Percentiles rank a stretch among this genome's conserved stretches.
Conservation (phyloP, 139 green algal genomes). For the Diplosphaera chodatii region DNA sequence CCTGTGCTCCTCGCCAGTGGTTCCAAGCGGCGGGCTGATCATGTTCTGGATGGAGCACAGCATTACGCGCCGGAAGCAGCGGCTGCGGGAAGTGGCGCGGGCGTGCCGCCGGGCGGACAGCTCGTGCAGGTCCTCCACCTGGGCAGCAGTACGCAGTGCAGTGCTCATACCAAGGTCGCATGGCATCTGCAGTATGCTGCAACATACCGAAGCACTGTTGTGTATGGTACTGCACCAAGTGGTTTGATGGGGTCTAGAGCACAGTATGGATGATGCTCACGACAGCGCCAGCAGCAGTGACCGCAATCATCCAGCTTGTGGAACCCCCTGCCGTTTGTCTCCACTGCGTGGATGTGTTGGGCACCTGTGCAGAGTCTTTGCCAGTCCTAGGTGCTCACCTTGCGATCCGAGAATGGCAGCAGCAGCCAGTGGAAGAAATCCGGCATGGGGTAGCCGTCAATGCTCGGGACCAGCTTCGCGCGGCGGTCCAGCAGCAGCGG, state of each 20-base stretch:
- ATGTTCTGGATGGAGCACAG: conserved; percentile 1
- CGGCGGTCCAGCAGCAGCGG: background rate
- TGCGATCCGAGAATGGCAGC: background rate
- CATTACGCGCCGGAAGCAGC: background rate
- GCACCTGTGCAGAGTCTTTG: too few species aligned
- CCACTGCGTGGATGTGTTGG: too few species aligned
- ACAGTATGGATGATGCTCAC: too few species aligned
- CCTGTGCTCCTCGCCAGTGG: background rate
- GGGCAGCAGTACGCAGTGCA: background rate
- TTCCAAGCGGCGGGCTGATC: background rate
- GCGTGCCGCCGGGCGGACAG: background rate
- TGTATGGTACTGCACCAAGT: too few species aligned
- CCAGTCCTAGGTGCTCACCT: too few species aligned
- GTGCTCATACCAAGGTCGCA: too few species aligned
- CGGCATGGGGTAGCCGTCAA: background rate
- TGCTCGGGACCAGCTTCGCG: background rate
- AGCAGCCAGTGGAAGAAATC: conserved; percentile 3
- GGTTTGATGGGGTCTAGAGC: too few species aligned
- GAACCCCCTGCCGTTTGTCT: too few species aligned
- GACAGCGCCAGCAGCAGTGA: too few species aligned
- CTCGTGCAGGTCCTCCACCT: background rate
- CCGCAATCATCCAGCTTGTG: too few species aligned
- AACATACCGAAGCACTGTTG: too few species aligned
- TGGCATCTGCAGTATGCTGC: too few species aligned
- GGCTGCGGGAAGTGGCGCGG: background rate